Evolutionary conservation across 805 yeast genomes (phyloP), one percentile per base, ranked within the genome.

Genomic region (Candida ovalis): DNA sequence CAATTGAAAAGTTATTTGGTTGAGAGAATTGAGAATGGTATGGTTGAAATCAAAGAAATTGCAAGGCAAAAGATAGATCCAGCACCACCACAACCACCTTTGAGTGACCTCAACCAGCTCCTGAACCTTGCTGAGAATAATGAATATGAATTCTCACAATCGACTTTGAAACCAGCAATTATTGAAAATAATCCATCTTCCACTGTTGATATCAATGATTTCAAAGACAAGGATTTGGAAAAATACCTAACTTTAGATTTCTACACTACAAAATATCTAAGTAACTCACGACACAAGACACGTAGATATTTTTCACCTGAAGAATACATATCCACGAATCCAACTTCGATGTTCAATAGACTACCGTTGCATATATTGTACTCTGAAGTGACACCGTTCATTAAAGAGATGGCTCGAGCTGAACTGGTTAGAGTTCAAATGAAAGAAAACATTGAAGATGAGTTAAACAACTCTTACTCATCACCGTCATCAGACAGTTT

Each of bases 341-440:
- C 63, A 1, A 57, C 57, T 1, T 54, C 58, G 28, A 36, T 38
- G 2, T 64, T 67, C 41, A 49, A 46, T 4, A 53, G 58, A 6
- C 35, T 58, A 7, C 40, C 61, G 18, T 36, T 39, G 4, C 12
- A 23, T 2, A 45, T 37, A 10, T 24, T 61, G 8, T 48, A 56
- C 12, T 40, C 51, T 10, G 65, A 67, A 21, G 44, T 66, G 3
- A 36, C 52, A 4, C 69, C 69, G 2, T 50, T 57, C 18, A 58
- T 66, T 18, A 54, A 55, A 42, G 59, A 53, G 25, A 62, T 67
- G 65, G 71, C 69, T 1, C 52, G 52, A 19, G 46, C 28, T 7
- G 69, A 65, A 36, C 23, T 45, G 44, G 24, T 47, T 12, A 47
- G 61, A 39, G 24, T 50, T 7, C 47, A 51, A 19, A 42, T 38